Percentiles rank a stretch among this genome's conserved stretches.
Conservation (phyloP, 495 filamentous ascomycete species). For the Glonium stellatum region DNA sequence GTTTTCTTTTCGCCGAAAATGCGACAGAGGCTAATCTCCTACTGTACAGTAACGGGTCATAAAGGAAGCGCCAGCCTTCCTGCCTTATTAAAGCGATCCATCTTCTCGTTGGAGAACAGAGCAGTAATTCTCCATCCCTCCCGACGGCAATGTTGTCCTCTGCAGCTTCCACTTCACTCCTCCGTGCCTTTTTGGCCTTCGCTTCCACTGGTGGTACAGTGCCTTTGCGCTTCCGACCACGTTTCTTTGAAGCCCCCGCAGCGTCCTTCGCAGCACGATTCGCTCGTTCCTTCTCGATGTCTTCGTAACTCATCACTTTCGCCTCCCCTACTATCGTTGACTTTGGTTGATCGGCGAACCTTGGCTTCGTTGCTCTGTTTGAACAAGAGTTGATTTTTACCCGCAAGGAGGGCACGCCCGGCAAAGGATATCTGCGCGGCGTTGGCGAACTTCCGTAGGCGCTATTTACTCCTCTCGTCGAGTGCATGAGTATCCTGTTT, state of each 20-base stretch:
- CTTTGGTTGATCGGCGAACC: slow-evolving; percentile 10
- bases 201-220: neutral
- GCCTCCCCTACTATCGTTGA: no score
- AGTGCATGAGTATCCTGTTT: neutral
- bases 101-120: neutral
- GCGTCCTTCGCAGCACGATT: neutral
- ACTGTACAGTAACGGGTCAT: neutral
- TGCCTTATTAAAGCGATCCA: neutral
- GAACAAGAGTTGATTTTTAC: slow-evolving; percentile 1
- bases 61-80: neutral
- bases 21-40: neutral
- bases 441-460: no score
- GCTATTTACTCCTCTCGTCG: neutral
- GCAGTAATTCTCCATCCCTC: slow-evolving; percentile 5
- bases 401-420: slow-evolving; percentile 3
- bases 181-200: neutral
- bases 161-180: neutral
- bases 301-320: no score
- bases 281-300: no score
- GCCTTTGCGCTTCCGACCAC: neutral
- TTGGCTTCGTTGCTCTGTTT: slow-evolving; percentile 4
- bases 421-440: slow-evolving; percentile 7
- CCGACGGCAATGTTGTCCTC: slow-evolving; percentile 1
- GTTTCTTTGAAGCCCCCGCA: neutral
- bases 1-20: neutral